These are phyloP conservation scores for Colletotrichum sp. DNA, from an alignment of 2,329 filamentous ascomycete genomes.

Conservation along the genomic window DNA sequence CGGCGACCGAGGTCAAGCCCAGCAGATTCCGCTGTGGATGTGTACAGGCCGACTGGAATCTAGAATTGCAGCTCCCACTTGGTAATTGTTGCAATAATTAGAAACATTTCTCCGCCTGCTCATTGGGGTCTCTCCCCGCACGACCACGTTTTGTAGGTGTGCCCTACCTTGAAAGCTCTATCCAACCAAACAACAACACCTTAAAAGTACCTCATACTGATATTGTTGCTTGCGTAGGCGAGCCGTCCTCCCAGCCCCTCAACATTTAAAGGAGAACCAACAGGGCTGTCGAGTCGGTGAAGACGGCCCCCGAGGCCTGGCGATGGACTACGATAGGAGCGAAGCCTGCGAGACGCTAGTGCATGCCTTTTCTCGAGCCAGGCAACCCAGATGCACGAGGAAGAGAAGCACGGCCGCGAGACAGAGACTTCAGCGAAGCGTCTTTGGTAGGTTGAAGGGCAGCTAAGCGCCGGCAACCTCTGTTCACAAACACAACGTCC, in stretches of 20 bases:
- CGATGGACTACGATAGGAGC: not conserved
- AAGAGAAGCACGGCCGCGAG: not conserved
- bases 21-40: not conserved
- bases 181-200: not conserved
- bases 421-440: not conserved
- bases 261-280: not conserved
- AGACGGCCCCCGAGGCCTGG: not conserved
- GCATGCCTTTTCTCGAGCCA: not conserved
- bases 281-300: not conserved
- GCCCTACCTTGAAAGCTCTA: not conserved
- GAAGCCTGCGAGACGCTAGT: constrained; percentile 15
- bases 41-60: not conserved
- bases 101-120: not conserved
- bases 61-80: not conserved
- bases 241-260: not conserved
- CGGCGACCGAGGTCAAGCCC: not conserved
- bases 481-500: constrained; percentile 17
- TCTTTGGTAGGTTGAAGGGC: not conserved
- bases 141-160: not conserved
- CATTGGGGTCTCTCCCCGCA: not conserved
- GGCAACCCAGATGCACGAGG: not conserved
- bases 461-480: constrained; percentile 25
- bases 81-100: not conserved
- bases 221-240: not conserved
- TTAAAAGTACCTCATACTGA: not conserved